Conservation (phyloP, 2,329 filamentous ascomycete genomes). For the Neofusicoccum laricinum region DNA sequence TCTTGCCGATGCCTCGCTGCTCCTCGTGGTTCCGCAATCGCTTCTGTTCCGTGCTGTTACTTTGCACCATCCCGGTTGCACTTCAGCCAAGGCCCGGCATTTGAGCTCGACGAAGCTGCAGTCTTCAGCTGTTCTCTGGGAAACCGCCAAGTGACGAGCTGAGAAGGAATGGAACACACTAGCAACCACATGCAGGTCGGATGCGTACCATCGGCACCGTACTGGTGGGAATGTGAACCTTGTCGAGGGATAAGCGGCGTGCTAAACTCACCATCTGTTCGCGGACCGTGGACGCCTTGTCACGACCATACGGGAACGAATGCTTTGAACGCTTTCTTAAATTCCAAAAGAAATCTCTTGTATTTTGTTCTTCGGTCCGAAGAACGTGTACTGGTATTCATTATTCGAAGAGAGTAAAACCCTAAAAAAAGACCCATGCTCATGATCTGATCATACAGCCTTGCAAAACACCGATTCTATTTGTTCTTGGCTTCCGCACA, state of each 20-base stretch:
- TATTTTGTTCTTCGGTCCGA: constrained; percentile 2
- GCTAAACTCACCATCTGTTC: too few species aligned
- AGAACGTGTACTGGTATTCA: constrained; percentile 9
- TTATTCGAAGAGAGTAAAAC: constrained; percentile 14
- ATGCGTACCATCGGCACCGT: too few species aligned
- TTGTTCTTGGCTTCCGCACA: not conserved
- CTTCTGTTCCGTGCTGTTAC: not conserved
- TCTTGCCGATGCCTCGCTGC: not conserved
- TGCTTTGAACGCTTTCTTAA: too few species aligned
- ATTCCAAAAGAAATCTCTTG: not conserved
- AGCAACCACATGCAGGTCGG: too few species aligned
- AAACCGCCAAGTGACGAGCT: not conserved
- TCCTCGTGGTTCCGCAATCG: not conserved
- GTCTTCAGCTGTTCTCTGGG: not conserved
- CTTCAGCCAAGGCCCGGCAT: too few species aligned
- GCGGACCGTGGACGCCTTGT: too few species aligned
- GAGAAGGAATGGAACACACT: too few species aligned
- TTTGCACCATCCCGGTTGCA: too few species aligned
- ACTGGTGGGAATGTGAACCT: too few species aligned
- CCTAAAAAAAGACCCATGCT: constrained; percentile 11
- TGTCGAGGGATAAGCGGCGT: too few species aligned
- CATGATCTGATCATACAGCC: constrained; percentile 15
- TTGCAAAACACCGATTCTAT: constrained; percentile 14
- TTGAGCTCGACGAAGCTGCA: too few species aligned
- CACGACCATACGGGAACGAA: too few species aligned